phyloP scores from a whole-genome alignment of 345 rosid species.

The Iberis pinnata region DNA sequence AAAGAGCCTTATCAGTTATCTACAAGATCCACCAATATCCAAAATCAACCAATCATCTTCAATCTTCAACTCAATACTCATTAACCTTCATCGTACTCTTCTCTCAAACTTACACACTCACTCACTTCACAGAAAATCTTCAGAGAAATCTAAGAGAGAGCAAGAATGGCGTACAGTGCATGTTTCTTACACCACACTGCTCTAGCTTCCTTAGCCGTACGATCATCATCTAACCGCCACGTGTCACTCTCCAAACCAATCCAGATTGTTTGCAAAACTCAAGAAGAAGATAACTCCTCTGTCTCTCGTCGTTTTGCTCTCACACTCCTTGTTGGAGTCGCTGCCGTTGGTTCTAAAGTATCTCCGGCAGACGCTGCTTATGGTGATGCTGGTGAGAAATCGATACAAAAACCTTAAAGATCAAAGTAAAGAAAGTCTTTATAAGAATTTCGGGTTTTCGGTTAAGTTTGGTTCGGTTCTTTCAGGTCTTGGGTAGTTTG shows the following conservation, averaged over 20 bases:
- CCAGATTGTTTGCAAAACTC: slow-evolving; percentile 61
- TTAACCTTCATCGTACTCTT: not conserved
- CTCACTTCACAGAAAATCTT: too few relatives aligned
- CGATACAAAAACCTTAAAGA: too few relatives aligned
- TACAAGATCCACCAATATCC: slow-evolving; percentile 48
- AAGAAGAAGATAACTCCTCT: slow-evolving; percentile 40
- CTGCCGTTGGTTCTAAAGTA: slow-evolving; percentile 78
- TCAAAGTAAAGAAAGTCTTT: too few relatives aligned
- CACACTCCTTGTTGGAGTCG: slow-evolving; percentile 78
- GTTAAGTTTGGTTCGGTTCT: too few relatives aligned
- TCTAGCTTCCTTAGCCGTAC: slow-evolving; percentile 42
- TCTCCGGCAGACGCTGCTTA: slow-evolving; percentile 97
- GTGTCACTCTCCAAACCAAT: slow-evolving; percentile 38
- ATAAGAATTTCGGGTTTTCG: too few relatives aligned
- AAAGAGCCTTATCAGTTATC: slow-evolving; percentile 51
- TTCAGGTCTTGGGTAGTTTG: too few relatives aligned
- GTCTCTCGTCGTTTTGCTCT: slow-evolving; percentile 86
- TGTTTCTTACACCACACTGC: slow-evolving; percentile 57
- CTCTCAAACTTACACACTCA: slow-evolving; percentile 52
- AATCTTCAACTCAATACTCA: slow-evolving; percentile 24
- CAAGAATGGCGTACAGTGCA: not conserved
- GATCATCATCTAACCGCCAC: slow-evolving; percentile 48
- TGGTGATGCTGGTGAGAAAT: slow-evolving; percentile 87
- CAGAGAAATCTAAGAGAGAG: too few relatives aligned
- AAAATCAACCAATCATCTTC: slow-evolving; percentile 43